A percentile compares a stretch with the other conserved stretches of the same genome.
Evolutionary conservation across 306 rosid species (phyloP).

Genomic region (Quercus bicolor): DNA sequence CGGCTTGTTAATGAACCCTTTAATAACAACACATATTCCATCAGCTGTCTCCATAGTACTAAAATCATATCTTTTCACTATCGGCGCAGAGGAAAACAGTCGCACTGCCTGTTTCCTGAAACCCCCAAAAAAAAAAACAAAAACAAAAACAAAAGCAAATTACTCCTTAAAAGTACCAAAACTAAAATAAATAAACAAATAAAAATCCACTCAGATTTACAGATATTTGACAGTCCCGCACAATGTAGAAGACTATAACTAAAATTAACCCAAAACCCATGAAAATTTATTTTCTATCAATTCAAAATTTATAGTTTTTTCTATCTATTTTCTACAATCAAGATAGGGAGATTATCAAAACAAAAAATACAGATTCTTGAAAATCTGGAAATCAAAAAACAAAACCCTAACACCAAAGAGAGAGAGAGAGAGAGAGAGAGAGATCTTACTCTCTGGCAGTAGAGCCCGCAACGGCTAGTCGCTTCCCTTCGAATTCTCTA

Average conservation of each 20-base stretch:
- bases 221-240: neutral
- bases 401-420: neutral
- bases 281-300: no score
- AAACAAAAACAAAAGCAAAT: neutral
- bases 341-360: neutral
- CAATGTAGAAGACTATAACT: neutral
- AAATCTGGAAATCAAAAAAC: neutral
- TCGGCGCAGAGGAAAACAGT: constrained; percentile 60
- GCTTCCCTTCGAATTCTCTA: constrained; percentile 33
- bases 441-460: constrained; percentile 42
- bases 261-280: no score
- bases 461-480: constrained; percentile 58
- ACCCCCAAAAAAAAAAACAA: neutral
- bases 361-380: neutral
- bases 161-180: neutral
- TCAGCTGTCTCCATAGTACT: constrained; percentile 66
- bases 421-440: neutral
- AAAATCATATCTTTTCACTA: constrained; percentile 42
- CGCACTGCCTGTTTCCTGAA: constrained; percentile 50
- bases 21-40: constrained; percentile 39
- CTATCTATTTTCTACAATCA: neutral
- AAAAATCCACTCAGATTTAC: no score
- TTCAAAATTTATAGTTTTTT: neutral
- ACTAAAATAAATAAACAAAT: neutral
- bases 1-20: constrained; percentile 51